Percentiles rank a stretch among this genome's conserved stretches.
phyloP scores from a whole-genome alignment of 2,329 filamentous ascomycete species.

The Cordyceps militaris region DNA sequence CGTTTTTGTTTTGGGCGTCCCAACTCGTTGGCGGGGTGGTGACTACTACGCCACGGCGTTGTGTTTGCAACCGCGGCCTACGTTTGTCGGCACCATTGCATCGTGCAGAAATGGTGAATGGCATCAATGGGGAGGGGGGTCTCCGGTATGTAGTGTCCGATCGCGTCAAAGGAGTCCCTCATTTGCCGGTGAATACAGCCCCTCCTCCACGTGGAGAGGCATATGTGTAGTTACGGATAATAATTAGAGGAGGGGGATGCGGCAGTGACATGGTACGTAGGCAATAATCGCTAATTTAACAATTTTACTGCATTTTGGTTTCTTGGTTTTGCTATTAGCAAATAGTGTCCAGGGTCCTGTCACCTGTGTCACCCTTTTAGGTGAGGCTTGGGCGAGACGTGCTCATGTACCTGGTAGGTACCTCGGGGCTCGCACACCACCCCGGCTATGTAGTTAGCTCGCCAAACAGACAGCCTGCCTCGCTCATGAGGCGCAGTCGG shows the following conservation, averaged over 20 bases:
- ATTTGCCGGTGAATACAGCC: not conserved
- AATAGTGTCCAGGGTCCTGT: not conserved
- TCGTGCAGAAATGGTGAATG: not conserved
- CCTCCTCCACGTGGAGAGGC: slow-evolving; percentile 1
- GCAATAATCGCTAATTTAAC: too few relatives aligned
- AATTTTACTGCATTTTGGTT: not conserved
- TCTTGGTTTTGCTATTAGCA: too few relatives aligned
- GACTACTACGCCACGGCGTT: not conserved
- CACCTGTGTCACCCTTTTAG: not conserved
- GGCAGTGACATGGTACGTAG: not conserved
- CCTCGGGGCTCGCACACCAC: not conserved
- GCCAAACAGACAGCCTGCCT: not conserved
- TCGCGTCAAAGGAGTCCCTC: not conserved
- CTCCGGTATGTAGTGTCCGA: slow-evolving; percentile 1
- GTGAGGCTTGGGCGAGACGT: not conserved
- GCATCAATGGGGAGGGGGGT: not conserved
- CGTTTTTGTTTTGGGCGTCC: not conserved
- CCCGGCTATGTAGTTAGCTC: not conserved
- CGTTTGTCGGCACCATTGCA: not conserved
- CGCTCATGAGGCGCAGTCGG: not conserved
- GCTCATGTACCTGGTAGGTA: not conserved
- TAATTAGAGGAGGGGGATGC: not conserved
- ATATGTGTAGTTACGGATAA: not conserved
- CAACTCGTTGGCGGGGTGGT: not conserved
- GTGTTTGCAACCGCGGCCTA: not conserved